A percentile compares a stretch with the other conserved stretches of the same genome.
Conservation (phyloP, 305 asterid genomes). For the Fraxinus ornus region DNA sequence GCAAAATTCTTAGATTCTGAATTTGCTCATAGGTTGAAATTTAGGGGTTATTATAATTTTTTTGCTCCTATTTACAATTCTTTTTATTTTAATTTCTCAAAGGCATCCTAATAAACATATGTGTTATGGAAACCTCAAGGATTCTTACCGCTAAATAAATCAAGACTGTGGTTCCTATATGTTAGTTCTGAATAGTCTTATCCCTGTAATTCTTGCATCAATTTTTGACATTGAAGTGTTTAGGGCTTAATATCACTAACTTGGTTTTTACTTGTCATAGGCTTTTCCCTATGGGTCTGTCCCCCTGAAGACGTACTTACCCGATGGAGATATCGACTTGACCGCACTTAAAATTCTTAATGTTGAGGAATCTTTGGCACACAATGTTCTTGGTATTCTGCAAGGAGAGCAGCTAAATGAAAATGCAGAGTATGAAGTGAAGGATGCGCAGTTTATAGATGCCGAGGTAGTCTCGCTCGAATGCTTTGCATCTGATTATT, state of each 20-base stretch:
- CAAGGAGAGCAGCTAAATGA: slow-evolving; percentile 59
- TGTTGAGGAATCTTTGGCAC: slow-evolving; percentile 53
- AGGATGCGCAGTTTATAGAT: slow-evolving; percentile 73
- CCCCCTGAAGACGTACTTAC: slow-evolving; percentile 93
- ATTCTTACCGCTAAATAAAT: background rate
- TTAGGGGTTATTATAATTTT: background rate
- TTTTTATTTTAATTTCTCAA: background rate
- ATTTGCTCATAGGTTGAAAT: background rate
- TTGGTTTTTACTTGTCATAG: slow-evolving; percentile 34
- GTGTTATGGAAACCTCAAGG: slow-evolving; percentile 4
- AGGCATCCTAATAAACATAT: background rate
- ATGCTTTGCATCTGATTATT: slow-evolving; percentile 22
- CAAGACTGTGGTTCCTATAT: background rate
- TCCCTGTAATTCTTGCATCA: background rate
- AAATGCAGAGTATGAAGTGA: slow-evolving; percentile 66
- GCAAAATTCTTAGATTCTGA: background rate
- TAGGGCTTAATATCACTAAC: background rate
- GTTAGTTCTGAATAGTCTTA: background rate
- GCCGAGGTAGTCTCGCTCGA: slow-evolving; percentile 68
- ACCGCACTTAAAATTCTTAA: slow-evolving; percentile 55
- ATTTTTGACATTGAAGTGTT: background rate
- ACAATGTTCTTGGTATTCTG: slow-evolving; percentile 62
- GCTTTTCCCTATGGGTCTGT: slow-evolving; percentile 87
- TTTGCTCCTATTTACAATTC: background rate
- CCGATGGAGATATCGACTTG: slow-evolving; percentile 93